Conservation (phyloP, 495 filamentous ascomycete genomes). For the Cairneyella variabilis region DNA sequence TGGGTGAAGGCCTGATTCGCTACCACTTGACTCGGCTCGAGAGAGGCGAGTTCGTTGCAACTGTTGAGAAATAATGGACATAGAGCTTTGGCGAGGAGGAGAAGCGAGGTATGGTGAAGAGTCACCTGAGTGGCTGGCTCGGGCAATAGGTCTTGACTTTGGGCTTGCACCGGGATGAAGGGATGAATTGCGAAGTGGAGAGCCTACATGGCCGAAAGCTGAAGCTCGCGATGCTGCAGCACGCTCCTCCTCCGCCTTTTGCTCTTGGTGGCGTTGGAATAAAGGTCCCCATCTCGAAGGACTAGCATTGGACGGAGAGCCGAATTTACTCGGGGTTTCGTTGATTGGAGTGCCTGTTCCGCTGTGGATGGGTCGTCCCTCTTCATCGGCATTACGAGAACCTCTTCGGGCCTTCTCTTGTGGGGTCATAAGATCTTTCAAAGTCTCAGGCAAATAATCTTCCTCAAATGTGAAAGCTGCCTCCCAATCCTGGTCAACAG, state of each 20-base stretch:
- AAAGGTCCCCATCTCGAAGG: conserved; percentile 84
- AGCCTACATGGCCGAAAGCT: conserved; percentile 84
- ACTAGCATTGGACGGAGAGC: conserved; percentile 74
- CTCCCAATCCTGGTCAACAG: conserved; percentile 72
- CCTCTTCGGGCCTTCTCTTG: conserved; percentile 82
- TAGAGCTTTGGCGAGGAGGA: conserved; percentile 53
- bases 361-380: conserved; percentile 46
- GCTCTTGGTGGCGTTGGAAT: conserved; percentile 72
- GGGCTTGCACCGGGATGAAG: conserved; percentile 59
- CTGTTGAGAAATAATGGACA: conserved; percentile 70
- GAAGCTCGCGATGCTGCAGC: conserved; percentile 42
- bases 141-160: conserved; percentile 33
- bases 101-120: conserved; percentile 60
- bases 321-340: conserved; percentile 62
- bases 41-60: conserved; percentile 52
- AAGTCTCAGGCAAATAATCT: conserved; percentile 79
- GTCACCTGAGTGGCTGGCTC: conserved; percentile 44
- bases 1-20: conserved; percentile 22
- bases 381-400: conserved; percentile 67
- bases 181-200: conserved; percentile 85
- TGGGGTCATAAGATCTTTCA: conserved; percentile 89
- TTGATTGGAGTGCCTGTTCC: conserved; percentile 39
- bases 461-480: conserved; percentile 88
- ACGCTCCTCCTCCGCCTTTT: conserved; percentile 59
- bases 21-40: conserved; percentile 31